Base-by-base conservation (phyloP, 1,139 yeast species). In the Saccharomyces pastorianus region DNA sequence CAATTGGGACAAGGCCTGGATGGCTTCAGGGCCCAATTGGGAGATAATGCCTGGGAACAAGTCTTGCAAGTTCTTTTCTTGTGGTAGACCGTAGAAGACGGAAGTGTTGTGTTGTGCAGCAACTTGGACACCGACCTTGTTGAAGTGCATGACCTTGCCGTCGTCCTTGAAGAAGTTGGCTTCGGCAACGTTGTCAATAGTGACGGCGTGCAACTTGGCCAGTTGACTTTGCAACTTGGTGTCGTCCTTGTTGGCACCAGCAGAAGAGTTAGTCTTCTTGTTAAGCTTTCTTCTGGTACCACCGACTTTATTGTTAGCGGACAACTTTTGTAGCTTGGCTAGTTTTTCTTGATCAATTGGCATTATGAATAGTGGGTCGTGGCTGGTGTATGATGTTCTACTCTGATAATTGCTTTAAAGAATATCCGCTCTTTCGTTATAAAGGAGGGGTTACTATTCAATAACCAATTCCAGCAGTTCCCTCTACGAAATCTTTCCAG, bases 111-210 rank as follows among this genome's bases (percentile, higher is more conserved):
- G 81, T 68, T 85, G 85, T 68, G 88, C 84, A 65, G 96, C 90
- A 64, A 90, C 90, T 79, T 91, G 97, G 63, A 91, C 95, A 77
- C 90, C 89, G 63, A 89, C 96, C 76, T 93, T 85, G 81, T 87
- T 84, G 82, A 93, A 90, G 80, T 91, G 97, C 76, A 91, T 80
- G 63, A 93, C 97, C 73, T 85, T 86, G 71, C 98, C 97, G 75
- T 91, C 96, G 64, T 90, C 96, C 76, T 80, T 87, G 86, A 93
- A 91, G 81, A 93, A 88, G 83, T 91, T 93, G 72, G 96, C 98
- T 79, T 91, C 97, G 73, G 89, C 96, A 67, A 93, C 85, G 68
- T 87, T 89, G 64, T 86, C 91, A 66, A 93, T 79, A 68, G 90
- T 86, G 75, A 86, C 88, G 64, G 93, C 95, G 76, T 88, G 85